These are phyloP conservation scores for Hypoxylon lienhwacheense DNA, from an alignment of 495 filamentous ascomycete species.

Conservation along the genomic window DNA sequence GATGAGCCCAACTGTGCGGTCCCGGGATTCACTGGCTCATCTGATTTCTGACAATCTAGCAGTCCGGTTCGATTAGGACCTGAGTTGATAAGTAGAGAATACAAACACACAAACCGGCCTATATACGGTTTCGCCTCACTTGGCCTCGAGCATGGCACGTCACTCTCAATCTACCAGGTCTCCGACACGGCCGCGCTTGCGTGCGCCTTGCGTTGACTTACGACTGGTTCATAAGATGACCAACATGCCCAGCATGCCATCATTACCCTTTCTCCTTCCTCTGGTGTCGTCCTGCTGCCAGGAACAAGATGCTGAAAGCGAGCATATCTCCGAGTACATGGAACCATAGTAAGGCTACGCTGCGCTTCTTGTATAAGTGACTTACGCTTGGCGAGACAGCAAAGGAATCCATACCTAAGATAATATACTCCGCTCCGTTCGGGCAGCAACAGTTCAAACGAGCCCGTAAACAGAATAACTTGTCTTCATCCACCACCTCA, in stretches of 20 bases:
- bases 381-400: constrained; percentile 37
- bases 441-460: constrained; percentile 52
- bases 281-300: not conserved
- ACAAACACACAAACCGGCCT: constrained; percentile 44
- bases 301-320: constrained; percentile 9
- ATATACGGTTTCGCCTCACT: constrained; percentile 49
- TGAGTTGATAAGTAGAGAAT: constrained; percentile 28
- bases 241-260: constrained; percentile 3
- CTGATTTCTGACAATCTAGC: constrained; percentile 17
- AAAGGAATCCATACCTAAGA: constrained; percentile 18
- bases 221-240: constrained; percentile 13
- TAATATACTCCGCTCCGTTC: constrained; percentile 43
- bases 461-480: constrained; percentile 41
- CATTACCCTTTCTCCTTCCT: not conserved
- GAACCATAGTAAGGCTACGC: constrained; percentile 15
- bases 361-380: constrained; percentile 27
- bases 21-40: constrained; percentile 35
- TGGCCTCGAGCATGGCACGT: constrained; percentile 40
- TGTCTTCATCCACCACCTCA: constrained; percentile 26
- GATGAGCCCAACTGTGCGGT: constrained; percentile 39
- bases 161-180: constrained; percentile 10
- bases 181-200: constrained; percentile 25
- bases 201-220: constrained; percentile 19
- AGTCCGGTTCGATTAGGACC: constrained; percentile 24
- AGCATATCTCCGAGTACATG: constrained; percentile 4